phyloP scores from a whole-genome alignment of 2,329 filamentous ascomycete species.

The Nectriaceae sp. region DNA sequence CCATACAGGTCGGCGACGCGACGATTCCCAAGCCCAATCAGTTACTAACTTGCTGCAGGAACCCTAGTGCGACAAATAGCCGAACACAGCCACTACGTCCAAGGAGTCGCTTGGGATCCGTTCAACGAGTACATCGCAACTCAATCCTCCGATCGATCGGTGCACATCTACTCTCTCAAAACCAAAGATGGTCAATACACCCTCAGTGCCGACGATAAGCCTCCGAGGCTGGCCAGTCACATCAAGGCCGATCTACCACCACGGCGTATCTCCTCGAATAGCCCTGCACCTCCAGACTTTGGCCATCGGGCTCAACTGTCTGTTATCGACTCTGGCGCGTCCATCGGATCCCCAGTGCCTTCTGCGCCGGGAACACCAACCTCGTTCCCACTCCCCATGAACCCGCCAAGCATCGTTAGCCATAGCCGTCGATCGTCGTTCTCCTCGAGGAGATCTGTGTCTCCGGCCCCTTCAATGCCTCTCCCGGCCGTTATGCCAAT shows the following conservation, averaged over 20 bases:
- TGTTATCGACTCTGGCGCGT: slow-evolving; percentile 50
- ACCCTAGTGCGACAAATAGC: slow-evolving; percentile 86
- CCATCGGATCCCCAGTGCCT: slow-evolving; percentile 78
- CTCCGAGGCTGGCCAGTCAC: slow-evolving; percentile 79
- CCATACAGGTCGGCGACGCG: slow-evolving; percentile 68
- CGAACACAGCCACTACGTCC: slow-evolving; percentile 97
- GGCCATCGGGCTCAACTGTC: slow-evolving; percentile 66
- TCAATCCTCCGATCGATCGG: slow-evolving; percentile 95
- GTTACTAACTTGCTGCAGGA: slow-evolving; percentile 36
- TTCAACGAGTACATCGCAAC: slow-evolving; percentile 97
- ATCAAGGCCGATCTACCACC: slow-evolving; percentile 87
- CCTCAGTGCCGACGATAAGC: slow-evolving; percentile 64
- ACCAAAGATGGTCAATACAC: slow-evolving; percentile 97
- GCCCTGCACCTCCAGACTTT: slow-evolving; percentile 86
- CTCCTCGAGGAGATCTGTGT: slow-evolving; percentile 82
- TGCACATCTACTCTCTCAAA: slow-evolving; percentile 95
- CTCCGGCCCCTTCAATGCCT: slow-evolving; percentile 90
- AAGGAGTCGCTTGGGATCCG: slow-evolving; percentile 98
- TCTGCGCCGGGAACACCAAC: slow-evolving; percentile 94
- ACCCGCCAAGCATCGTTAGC: slow-evolving; percentile 84
- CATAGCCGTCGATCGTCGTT: slow-evolving; percentile 96
- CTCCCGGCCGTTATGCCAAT: slow-evolving; percentile 94
- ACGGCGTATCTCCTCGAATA: slow-evolving; percentile 85
- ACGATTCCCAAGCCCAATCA: background rate
- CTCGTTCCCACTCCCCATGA: slow-evolving; percentile 88